Percentiles rank a stretch among this genome's conserved stretches.
Conservation (phyloP, 768 basidiomycete genomes). For the Suillus decipiens region DNA sequence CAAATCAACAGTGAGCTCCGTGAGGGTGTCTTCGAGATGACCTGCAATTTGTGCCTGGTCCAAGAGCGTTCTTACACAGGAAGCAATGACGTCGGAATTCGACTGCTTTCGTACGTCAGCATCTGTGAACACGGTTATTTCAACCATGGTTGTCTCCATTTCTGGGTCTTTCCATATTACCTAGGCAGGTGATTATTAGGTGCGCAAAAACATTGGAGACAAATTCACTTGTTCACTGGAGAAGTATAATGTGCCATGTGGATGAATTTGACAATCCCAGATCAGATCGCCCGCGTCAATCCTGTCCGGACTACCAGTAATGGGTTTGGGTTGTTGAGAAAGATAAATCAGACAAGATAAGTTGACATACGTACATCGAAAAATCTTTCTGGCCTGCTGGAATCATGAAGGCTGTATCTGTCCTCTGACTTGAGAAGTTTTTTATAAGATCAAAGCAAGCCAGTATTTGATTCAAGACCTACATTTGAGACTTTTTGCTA, state of each 20-base stretch:
- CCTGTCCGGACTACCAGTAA: neutral
- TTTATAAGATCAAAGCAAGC: neutral
- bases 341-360: neutral
- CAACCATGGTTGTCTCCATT: slow-evolving; percentile 4
- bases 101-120: neutral
- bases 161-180: slow-evolving; percentile 2
- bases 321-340: neutral
- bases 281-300: neutral
- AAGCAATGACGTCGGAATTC: neutral
- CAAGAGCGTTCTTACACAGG: slow-evolving; percentile 3
- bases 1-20: slow-evolving; percentile 1
- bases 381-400: neutral
- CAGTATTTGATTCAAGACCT: neutral
- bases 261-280: slow-evolving; percentile 2
- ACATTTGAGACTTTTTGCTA: slow-evolving; percentile 8
- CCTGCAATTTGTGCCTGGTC: neutral
- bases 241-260: slow-evolving; percentile 3
- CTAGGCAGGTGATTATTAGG: slow-evolving; percentile 2
- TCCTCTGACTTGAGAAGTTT: neutral
- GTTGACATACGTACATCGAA: neutral
- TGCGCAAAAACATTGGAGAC: neutral
- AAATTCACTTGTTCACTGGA: slow-evolving; percentile 1
- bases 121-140: slow-evolving; percentile 4
- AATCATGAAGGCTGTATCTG: slow-evolving; percentile 1
- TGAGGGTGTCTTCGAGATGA: slow-evolving; percentile 2